Conservation (phyloP, 441 rosid genomes). For the Eruca vesicaria region DNA sequence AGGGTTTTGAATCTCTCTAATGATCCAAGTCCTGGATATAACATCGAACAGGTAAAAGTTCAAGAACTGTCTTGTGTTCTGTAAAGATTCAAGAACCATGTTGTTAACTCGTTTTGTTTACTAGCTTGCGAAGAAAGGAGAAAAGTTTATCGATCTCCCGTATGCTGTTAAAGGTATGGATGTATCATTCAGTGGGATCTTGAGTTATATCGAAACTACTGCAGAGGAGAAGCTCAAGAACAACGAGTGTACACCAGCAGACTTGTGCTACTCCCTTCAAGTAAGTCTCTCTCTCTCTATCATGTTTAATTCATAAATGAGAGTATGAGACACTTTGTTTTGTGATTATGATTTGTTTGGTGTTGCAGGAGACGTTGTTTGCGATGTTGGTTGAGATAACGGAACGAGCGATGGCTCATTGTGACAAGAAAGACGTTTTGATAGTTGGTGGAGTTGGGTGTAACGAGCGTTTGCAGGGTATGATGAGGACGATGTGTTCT, state of each 20-base stretch:
- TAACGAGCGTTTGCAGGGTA: constrained; percentile 89
- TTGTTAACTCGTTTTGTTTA: neutral
- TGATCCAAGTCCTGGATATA: constrained; percentile 98
- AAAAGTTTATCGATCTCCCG: constrained; percentile 81
- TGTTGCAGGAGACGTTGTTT: constrained; percentile 70
- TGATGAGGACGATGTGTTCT: constrained; percentile 92
- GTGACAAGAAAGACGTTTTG: constrained; percentile 84
- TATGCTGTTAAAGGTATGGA: constrained; percentile 97
- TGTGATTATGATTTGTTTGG: neutral
- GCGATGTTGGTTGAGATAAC: constrained; percentile 98
- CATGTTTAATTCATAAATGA: neutral
- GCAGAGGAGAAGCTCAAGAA: constrained; percentile 81
- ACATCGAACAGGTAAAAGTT: constrained; percentile 79
- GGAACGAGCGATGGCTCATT: constrained; percentile 95
- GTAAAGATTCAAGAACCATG: neutral
- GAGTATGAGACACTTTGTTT: neutral
- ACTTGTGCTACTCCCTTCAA: constrained; percentile 94
- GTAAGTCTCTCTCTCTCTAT: constrained; percentile 37
- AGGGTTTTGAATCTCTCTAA: constrained; percentile 83
- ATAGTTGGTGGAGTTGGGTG: constrained; percentile 96
- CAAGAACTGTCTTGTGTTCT: neutral
- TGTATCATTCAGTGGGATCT: constrained; percentile 91
- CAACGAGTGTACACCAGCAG: constrained; percentile 87
- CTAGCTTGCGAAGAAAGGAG: constrained; percentile 97
- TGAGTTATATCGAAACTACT: constrained; percentile 85